These are phyloP conservation scores for Claviceps maximensis DNA, from an alignment of 2,329 filamentous ascomycete species.

Conservation along the genomic window DNA sequence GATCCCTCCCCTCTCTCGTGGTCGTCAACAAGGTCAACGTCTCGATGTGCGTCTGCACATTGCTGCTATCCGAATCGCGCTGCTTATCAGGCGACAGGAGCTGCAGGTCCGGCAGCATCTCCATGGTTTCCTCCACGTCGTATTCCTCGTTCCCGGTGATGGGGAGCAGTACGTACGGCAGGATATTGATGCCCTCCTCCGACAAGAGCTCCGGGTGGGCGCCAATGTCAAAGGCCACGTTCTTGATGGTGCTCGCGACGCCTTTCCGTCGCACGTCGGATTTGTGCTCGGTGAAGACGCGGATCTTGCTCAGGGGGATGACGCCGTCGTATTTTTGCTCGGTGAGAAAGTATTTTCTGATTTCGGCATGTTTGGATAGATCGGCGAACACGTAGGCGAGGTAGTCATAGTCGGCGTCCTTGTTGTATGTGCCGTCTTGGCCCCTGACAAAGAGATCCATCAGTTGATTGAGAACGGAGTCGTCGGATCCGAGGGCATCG, in stretches of 20 bases:
- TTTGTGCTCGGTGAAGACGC: conserved; percentile 85
- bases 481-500: conserved; percentile 56
- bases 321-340: conserved; percentile 66
- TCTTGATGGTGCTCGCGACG: conserved; percentile 95
- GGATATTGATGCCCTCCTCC: conserved; percentile 60
- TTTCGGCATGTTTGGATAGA: conserved; percentile 65
- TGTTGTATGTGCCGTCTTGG: conserved; percentile 69
- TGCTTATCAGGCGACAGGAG: conserved; percentile 80
- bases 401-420: conserved; percentile 78
- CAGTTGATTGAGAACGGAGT: conserved; percentile 72
- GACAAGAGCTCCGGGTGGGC: conserved; percentile 59
- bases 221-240: conserved; percentile 70
- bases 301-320: conserved; percentile 82
- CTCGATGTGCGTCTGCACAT: conserved; percentile 79
- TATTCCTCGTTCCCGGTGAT: conserved; percentile 84
- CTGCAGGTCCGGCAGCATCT: conserved; percentile 83
- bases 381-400: conserved; percentile 91
- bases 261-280: conserved; percentile 75
- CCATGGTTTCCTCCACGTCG: conserved; percentile 69
- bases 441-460: conserved; percentile 96
- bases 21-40: conserved; percentile 74
- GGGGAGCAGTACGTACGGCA: conserved; percentile 81
- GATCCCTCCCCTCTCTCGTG: conserved; percentile 59
- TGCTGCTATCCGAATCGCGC: conserved; percentile 61
- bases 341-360: conserved; percentile 61